Conservation (phyloP, 2,329 filamentous ascomycete genomes). For the Ophiostoma ips region DNA sequence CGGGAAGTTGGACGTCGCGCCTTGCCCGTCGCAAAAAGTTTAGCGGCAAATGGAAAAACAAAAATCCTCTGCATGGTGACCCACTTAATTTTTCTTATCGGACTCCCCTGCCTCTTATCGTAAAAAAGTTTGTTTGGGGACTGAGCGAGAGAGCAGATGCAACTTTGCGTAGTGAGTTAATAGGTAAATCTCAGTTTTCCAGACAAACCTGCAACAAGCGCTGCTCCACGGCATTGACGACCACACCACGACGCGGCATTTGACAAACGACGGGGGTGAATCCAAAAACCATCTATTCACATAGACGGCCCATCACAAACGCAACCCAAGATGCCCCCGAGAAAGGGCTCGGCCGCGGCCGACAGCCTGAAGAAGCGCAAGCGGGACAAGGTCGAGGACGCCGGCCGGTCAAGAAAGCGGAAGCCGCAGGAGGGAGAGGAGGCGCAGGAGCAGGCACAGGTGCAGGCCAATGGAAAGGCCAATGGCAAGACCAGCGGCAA, state of each 20-base stretch:
- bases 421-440: slow-evolving; percentile 8
- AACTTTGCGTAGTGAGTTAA: not conserved
- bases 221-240: not conserved
- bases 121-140: slow-evolving; percentile 9
- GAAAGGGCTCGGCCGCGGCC: slow-evolving; percentile 17
- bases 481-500: not conserved
- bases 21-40: slow-evolving; percentile 8
- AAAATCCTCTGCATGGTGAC: not conserved
- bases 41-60: slow-evolving; percentile 10
- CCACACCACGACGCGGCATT: not conserved
- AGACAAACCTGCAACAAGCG: too few relatives aligned
- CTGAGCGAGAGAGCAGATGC: too few relatives aligned
- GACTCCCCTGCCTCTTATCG: slow-evolving; percentile 10
- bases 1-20: not conserved
- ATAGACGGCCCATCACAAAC: not conserved
- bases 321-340: slow-evolving; percentile 11
- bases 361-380: slow-evolving; percentile 21
- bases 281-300: too few relatives aligned
- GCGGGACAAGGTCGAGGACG: slow-evolving; percentile 19
- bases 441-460: not conserved
- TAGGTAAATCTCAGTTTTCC: not conserved
- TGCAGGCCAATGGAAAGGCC: not conserved
- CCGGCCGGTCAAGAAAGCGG: slow-evolving; percentile 11
- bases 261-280: too few relatives aligned
- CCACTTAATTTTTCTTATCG: slow-evolving; percentile 13